Base-by-base conservation (phyloP, 352 stramenopile species). In the Thalassiosira mediterranea region DNA sequence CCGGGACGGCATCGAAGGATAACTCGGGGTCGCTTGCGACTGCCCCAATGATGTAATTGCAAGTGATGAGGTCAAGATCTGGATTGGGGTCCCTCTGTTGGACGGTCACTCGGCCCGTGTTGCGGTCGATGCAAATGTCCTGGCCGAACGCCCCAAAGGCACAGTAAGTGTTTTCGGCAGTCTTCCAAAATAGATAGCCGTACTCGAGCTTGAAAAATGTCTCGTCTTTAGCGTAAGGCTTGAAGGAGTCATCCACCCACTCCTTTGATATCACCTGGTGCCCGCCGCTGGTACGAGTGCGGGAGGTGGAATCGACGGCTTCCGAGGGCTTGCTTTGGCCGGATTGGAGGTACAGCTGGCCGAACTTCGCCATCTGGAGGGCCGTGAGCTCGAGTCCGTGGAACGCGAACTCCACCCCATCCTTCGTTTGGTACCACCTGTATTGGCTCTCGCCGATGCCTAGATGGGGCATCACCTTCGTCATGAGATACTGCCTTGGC, bases 351-450 rank as follows among this genome's bases (percentile, higher is more conserved):
- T 49, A 52, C 15, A 76, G 58, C 31, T 76, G 66, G 1, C 66
- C 66, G 49, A 76, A 76, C 19, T 68, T 76, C 3, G 56, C 66
- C 56, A 76, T 70, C 13, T 70, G 28, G 1, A 38, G 29, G 0
- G 58, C 38, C n/a, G 40, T 76, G 7, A 69, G n/a, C 21, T 62
- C 31, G 10, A 76, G 34, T 13, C 66, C 66, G 46, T 23, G 38
- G n/a, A 37, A 59, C 10, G 28, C 37, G 26, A 53, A 8, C 2
- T 76, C 52, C 19, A 76, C 21, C 42, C 66, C 66, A 53, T 76
- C 56, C 26, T 4, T 5, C 29, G 67, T 76, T 31, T 38, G 13
- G 8, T 34, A 31, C 66, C 66, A 76, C 15, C n/a, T 38, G 19
- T 58, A 58, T 21, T 67, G 53, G 25, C 38, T 31, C 28, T 51